Evolutionary conservation across 208 protist species (phyloP), one percentile per base, ranked within the genome.

Genomic region (Trypanosoma lewisi): DNA sequence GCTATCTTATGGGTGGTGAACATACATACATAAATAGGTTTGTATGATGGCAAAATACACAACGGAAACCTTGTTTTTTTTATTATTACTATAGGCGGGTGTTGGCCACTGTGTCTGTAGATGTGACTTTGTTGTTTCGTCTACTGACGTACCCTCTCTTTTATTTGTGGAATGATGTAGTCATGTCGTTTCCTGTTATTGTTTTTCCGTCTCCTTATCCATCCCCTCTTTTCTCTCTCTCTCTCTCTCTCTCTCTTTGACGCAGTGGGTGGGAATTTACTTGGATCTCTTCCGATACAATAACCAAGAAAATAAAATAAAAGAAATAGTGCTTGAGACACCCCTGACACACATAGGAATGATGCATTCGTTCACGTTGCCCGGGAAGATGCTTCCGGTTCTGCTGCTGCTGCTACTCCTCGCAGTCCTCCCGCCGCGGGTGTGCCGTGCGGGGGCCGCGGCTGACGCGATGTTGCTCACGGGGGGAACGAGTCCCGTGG

Each of bases 231-330:
- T 65, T 25, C 59, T 54, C 52, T 4, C 52, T 65, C 52, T 60
- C 7, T 65, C 8, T 65, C 30, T 65, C 17, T 65, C 17, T 47
- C 30, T 47, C 52, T 30, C 17, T 30, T 25, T 65, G 39, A 39
- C 12, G 36, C 12, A 16, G 6, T 39, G 6, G 36, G 36, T 39
- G 47, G 30, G 30, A 8, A 53, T n/a, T n/a, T n/a, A n/a, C n/a
- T n/a, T n/a, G n/a, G n/a, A n/a, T n/a, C n/a, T n/a, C n/a, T n/a
- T n/a, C n/a, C n/a, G n/a, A n/a, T n/a, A 58, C 2, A 30, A 45
- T 37, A 37, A 28, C 36, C 36, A 41, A 41, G 30, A 56, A 56
- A 41, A 36, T 4, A 67, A 37, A 67, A 67, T 21, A 14, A 53
- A 72, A 59, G 16, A 66, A 66, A 54, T 9, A 54, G 28, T 19